phyloP scores from a whole-genome alignment of 1,284 basidiomycete species.

The Meripilus lineatus region DNA sequence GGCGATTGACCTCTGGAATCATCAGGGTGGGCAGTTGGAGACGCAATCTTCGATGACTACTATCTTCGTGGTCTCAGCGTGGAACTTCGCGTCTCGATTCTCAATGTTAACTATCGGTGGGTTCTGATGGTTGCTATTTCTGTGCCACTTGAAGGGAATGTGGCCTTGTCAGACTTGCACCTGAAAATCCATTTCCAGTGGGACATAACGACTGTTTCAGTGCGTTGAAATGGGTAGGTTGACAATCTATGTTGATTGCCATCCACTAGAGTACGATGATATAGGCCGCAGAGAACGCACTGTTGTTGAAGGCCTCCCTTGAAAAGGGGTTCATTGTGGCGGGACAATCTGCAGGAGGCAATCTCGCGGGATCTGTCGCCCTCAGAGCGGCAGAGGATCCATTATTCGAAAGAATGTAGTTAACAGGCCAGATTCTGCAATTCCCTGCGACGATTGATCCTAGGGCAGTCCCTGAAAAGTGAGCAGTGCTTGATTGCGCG shows the following conservation, averaged over 20 bases:
- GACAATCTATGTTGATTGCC: background rate
- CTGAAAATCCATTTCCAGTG: conserved; percentile 8
- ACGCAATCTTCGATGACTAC: conserved; percentile 11
- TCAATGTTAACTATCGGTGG: conserved; percentile 10
- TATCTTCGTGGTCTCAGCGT: conserved; percentile 7
- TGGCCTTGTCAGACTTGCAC: conserved; percentile 4
- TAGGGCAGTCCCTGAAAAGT: conserved; percentile 11
- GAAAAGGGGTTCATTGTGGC: conserved; percentile 13
- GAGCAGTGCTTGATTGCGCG: conserved; percentile 6
- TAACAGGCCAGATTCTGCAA: conserved; percentile 12
- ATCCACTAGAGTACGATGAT: background rate
- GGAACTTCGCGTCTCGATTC: conserved; percentile 17
- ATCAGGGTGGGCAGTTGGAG: conserved; percentile 9
- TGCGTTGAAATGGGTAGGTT: conserved; percentile 10
- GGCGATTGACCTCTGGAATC: background rate
- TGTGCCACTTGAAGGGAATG: too few species aligned
- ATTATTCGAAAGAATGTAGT: conserved; percentile 7
- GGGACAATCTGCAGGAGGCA: conserved; percentile 14
- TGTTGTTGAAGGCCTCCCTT: conserved; percentile 2
- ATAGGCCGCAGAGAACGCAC: conserved; percentile 7
- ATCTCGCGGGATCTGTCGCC: conserved; percentile 12
- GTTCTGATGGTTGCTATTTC: too few species aligned
- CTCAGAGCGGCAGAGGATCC: conserved; percentile 13
- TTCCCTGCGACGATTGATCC: conserved; percentile 10
- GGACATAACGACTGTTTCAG: conserved; percentile 7